Conservation (phyloP, 163 green algal genomes). For the Prototheca wickerhamii region DNA sequence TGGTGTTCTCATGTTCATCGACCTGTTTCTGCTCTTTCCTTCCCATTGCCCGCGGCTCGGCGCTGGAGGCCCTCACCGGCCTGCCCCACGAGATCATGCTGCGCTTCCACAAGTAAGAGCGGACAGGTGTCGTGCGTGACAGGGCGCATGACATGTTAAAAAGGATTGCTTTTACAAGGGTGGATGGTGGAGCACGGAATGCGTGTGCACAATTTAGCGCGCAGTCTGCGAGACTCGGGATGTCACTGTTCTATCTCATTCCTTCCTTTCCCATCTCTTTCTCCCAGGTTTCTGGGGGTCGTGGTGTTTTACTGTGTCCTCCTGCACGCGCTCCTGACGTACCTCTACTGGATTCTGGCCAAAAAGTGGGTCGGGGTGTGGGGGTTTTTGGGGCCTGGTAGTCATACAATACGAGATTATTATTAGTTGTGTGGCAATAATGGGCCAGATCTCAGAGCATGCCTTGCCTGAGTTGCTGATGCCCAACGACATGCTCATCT, state of each 20-base stretch:
- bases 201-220: too few relatives aligned
- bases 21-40: conserved; percentile 35
- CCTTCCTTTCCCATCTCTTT: neutral
- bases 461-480: too few relatives aligned
- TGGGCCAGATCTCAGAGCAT: too few relatives aligned
- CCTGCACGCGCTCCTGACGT: conserved; percentile 29
- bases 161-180: too few relatives aligned
- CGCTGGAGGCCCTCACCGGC: conserved; percentile 25
- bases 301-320: neutral
- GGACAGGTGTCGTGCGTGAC: neutral
- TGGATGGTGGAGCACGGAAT: too few relatives aligned
- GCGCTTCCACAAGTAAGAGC: conserved; percentile 28
- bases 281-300: neutral
- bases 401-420: neutral
- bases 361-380: too few relatives aligned
- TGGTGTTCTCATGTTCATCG: conserved; percentile 22
- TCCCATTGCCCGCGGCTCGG: conserved; percentile 29
- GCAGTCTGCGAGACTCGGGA: too few relatives aligned
- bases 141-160: too few relatives aligned
- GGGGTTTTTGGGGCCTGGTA: neutral
- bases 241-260: neutral
- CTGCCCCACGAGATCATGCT: conserved; percentile 20
- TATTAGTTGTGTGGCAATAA: too few relatives aligned
- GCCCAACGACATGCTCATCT: too few relatives aligned
- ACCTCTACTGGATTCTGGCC: conserved; percentile 41